Conservation (phyloP, 2,329 filamentous ascomycete species). For the Cytospora chrysosperma region DNA sequence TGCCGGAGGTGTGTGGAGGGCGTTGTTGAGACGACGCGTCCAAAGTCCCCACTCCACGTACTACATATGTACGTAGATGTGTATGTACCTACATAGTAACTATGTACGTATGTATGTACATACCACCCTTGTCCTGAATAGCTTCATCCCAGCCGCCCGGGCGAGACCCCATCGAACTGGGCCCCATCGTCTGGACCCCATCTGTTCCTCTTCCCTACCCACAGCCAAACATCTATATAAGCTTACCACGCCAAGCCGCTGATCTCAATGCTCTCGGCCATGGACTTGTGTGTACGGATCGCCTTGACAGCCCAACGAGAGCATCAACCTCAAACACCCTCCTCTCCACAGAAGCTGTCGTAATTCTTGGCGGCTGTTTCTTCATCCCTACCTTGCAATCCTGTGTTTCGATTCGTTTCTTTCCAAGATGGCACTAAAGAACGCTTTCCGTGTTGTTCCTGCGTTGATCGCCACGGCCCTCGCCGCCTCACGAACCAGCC, state of each 20-base stretch:
- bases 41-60: too few relatives aligned
- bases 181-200: too few relatives aligned
- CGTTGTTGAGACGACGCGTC: too few relatives aligned
- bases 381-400: not conserved
- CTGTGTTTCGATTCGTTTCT: not conserved
- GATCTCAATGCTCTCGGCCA: not conserved
- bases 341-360: not conserved
- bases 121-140: not conserved
- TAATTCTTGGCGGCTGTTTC: not conserved
- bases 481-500: conserved; percentile 17
- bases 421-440: conserved; percentile 14
- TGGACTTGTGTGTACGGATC: not conserved
- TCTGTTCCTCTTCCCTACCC: too few relatives aligned
- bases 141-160: conserved; percentile 4
- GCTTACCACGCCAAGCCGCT: conserved; percentile 11
- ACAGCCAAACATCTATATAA: too few relatives aligned
- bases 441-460: conserved; percentile 13
- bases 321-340: not conserved
- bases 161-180: too few relatives aligned
- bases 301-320: conserved; percentile 5
- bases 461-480: conserved; percentile 17
- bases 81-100: too few relatives aligned
- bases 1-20: too few relatives aligned
- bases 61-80: too few relatives aligned
- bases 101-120: too few relatives aligned